These are phyloP conservation scores for Eucalyptus grandis DNA, from an alignment of 345 rosid genomes.

Conservation along the genomic window DNA sequence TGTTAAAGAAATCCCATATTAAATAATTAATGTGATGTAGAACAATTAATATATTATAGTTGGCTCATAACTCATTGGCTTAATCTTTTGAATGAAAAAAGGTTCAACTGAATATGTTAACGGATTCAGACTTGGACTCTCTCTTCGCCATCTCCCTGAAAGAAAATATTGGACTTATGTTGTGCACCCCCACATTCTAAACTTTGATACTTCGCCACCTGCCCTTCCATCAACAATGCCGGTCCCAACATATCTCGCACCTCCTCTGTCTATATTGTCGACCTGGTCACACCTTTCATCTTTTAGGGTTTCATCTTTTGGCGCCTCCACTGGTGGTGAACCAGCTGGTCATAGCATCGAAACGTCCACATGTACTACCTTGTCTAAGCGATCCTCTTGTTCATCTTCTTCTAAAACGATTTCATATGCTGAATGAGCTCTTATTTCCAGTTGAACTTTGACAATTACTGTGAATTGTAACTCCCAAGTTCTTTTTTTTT, in stretches of 20 bases:
- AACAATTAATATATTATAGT: too few relatives aligned
- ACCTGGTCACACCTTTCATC: neutral
- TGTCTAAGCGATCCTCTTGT: neutral
- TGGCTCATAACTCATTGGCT: too few relatives aligned
- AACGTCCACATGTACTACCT: neutral
- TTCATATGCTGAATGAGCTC: neutral
- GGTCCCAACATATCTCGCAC: neutral
- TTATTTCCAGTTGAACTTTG: neutral
- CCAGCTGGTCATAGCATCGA: neutral
- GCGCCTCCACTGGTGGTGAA: neutral
- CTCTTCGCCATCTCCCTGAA: too few relatives aligned
- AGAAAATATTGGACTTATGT: too few relatives aligned
- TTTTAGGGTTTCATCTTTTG: neutral
- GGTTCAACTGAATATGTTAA: too few relatives aligned
- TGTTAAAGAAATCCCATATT: fast-evolving
- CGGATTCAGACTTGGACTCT: fast-evolving
- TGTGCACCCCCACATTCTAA: neutral
- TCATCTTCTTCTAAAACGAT: neutral
- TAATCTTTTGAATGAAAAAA: too few relatives aligned
- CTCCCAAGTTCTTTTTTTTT: neutral
- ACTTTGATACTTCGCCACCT: neutral
- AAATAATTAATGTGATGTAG: too few relatives aligned
- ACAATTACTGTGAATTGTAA: neutral
- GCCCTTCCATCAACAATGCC: neutral
- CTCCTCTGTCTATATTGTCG: neutral